phyloP scores from a whole-genome alignment of 192 early-diverging fungal genomes.

The Podila verticillata region DNA sequence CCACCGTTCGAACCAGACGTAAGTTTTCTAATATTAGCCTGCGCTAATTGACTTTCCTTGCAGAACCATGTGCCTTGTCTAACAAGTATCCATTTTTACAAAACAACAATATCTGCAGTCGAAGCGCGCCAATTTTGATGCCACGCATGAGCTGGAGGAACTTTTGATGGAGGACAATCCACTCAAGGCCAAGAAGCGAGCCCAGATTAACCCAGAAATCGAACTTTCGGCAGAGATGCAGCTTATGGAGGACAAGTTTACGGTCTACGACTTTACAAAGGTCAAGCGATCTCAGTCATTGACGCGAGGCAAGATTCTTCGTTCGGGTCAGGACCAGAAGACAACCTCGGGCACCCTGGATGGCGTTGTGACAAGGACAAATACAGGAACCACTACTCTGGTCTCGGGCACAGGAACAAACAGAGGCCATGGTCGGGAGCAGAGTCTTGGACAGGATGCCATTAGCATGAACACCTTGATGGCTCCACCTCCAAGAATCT shows the following conservation, averaged over 20 bases:
- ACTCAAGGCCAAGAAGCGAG: conserved; percentile 78
- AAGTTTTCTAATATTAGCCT: conserved; percentile 40
- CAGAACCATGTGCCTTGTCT: background rate
- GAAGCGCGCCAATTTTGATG: conserved; percentile 94
- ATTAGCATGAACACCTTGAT: conserved; percentile 5
- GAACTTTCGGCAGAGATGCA: conserved; percentile 70
- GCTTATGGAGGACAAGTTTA: conserved; percentile 84
- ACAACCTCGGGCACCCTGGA: conserved; percentile 40
- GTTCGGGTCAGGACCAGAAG: conserved; percentile 26
- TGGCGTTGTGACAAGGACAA: conserved; percentile 16
- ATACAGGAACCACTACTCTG: background rate
- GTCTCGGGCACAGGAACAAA: background rate
- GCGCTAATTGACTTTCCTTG: background rate
- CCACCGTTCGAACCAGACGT: conserved; percentile 91
- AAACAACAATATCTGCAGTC: conserved; percentile 53
- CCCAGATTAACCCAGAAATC: conserved; percentile 51
- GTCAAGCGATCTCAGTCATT: conserved; percentile 40
- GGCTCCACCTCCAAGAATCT: background rate
- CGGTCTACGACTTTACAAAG: conserved; percentile 79
- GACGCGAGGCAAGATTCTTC: conserved; percentile 25
- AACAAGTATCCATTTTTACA: too few relatives aligned
- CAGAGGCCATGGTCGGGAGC: background rate
- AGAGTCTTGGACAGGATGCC: background rate
- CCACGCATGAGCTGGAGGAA: conserved; percentile 95
- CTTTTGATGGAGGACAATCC: conserved; percentile 97